Conservation (phyloP, 1,284 basidiomycete genomes). For the Phellinidium pouzarii region DNA sequence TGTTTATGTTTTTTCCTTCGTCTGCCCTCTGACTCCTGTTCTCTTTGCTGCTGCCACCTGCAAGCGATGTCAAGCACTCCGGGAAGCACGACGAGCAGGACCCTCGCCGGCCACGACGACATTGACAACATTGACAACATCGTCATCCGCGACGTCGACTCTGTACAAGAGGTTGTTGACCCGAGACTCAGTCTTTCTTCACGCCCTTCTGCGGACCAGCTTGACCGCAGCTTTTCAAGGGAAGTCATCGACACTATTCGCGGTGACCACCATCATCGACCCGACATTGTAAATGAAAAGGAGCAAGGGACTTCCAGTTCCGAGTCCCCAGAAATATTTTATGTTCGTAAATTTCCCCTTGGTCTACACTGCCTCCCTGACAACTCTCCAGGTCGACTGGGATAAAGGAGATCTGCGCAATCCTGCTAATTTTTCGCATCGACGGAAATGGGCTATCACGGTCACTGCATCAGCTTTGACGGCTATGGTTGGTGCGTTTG, state of each 20-base stretch:
- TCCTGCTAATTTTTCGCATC: slow-evolving; percentile 44
- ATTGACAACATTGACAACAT: background rate
- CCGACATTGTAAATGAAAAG: slow-evolving; percentile 23
- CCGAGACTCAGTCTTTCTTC: background rate
- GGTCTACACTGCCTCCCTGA: background rate
- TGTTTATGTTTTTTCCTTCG: no score
- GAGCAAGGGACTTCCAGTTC: slow-evolving; percentile 20
- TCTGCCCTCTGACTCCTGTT: no score
- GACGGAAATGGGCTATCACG: slow-evolving; percentile 56
- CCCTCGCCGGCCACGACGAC: background rate
- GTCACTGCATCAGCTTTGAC: slow-evolving; percentile 52
- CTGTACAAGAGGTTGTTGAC: background rate
- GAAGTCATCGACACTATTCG: slow-evolving; percentile 15
- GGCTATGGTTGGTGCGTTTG: slow-evolving; percentile 39
- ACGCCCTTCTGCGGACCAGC: background rate
- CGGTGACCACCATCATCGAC: no score
- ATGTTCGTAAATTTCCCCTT: slow-evolving; percentile 25
- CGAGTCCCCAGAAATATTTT: slow-evolving; percentile 21
- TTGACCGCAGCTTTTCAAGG: no score
- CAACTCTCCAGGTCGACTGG: slow-evolving; percentile 46
- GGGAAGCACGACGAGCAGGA: background rate
- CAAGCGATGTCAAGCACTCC: background rate
- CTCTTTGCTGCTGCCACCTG: no score
- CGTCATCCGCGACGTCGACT: background rate
- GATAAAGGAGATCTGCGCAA: slow-evolving; percentile 43